Evolutionary conservation across 768 basidiomycete species (phyloP).

Genomic region (Russula sp.): DNA sequence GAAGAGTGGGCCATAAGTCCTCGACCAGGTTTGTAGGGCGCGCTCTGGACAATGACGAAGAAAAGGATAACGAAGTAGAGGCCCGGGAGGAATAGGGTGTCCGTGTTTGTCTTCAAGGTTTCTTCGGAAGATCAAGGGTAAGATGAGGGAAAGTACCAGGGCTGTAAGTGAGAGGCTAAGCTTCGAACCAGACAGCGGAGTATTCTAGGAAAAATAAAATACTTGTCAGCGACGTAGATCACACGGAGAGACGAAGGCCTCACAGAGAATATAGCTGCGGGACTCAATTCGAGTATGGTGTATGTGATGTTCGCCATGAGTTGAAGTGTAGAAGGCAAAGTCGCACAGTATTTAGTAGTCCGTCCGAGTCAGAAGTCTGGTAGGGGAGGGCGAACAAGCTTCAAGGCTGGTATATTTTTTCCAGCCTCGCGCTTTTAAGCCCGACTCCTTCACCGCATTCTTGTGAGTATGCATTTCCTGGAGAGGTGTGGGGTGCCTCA

Average conservation of each 20-base stretch:
- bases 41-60: slow-evolving; percentile 45
- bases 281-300: background rate
- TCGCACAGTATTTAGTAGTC: slow-evolving; percentile 11
- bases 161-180: slow-evolving; percentile 6
- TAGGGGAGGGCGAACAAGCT: background rate
- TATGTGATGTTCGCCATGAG: slow-evolving; percentile 13
- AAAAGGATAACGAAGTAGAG: slow-evolving; percentile 38
- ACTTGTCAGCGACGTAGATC: background rate
- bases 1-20: slow-evolving; percentile 45
- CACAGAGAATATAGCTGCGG: slow-evolving; percentile 8
- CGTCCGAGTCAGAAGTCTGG: background rate
- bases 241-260: background rate
- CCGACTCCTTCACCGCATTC: too few relatives aligned
- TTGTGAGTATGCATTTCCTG: too few relatives aligned
- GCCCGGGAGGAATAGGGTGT: slow-evolving; percentile 33
- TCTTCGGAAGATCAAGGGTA: slow-evolving; percentile 31
- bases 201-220: slow-evolving; percentile 1
- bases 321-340: background rate
- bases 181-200: background rate
- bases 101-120: slow-evolving; percentile 32
- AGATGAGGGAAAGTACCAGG: slow-evolving; percentile 15
- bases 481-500: too few relatives aligned
- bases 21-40: slow-evolving; percentile 44
- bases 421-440: background rate
- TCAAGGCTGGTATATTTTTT: background rate